These are phyloP conservation scores for Sordariomycetes sp. DNA, from an alignment of 2,329 filamentous ascomycete genomes.

Conservation along the genomic window DNA sequence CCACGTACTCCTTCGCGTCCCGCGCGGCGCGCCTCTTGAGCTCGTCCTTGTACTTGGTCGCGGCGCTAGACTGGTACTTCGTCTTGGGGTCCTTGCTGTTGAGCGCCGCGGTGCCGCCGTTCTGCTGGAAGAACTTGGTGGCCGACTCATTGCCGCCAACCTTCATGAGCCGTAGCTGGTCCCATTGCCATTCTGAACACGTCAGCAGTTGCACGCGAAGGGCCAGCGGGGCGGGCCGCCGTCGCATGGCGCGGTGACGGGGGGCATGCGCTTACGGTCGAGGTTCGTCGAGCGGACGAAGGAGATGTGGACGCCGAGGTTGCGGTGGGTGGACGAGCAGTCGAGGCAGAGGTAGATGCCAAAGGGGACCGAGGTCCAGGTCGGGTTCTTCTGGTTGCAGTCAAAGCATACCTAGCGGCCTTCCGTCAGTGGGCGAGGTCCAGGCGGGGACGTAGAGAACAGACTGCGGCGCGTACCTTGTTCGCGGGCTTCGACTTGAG, in stretches of 20 bases:
- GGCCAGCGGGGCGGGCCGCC: not conserved
- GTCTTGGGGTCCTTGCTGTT: slow-evolving; percentile 95
- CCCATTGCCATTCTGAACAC: slow-evolving; percentile 87
- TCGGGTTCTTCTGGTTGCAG: slow-evolving; percentile 94
- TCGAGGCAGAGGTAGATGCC: slow-evolving; percentile 97
- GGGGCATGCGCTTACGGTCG: slow-evolving; percentile 61
- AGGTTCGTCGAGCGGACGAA: slow-evolving; percentile 98
- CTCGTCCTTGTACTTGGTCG: slow-evolving; percentile 96
- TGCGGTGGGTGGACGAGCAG: slow-evolving; percentile 93
- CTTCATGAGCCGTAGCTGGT: slow-evolving; percentile 94
- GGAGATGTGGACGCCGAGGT: slow-evolving; percentile 96
- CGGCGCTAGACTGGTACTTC: slow-evolving; percentile 91
- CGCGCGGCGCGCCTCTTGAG: slow-evolving; percentile 73
- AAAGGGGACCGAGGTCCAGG: slow-evolving; percentile 95
- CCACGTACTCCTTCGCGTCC: slow-evolving; percentile 71
- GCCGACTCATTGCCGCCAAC: slow-evolving; percentile 96
- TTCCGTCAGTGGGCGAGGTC: not conserved
- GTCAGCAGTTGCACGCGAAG: not conserved
- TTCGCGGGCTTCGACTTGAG: slow-evolving; percentile 90
- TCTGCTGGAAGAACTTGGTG: slow-evolving; percentile 95
- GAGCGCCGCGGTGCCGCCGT: slow-evolving; percentile 86
- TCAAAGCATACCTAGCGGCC: slow-evolving; percentile 84
- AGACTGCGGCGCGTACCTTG: slow-evolving; percentile 52
- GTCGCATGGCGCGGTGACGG: not conserved
- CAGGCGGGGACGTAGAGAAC: not conserved